Evolutionary conservation across 371 early-diverging fungal genomes (phyloP).

Genomic region (Funneliformis caledonium): DNA sequence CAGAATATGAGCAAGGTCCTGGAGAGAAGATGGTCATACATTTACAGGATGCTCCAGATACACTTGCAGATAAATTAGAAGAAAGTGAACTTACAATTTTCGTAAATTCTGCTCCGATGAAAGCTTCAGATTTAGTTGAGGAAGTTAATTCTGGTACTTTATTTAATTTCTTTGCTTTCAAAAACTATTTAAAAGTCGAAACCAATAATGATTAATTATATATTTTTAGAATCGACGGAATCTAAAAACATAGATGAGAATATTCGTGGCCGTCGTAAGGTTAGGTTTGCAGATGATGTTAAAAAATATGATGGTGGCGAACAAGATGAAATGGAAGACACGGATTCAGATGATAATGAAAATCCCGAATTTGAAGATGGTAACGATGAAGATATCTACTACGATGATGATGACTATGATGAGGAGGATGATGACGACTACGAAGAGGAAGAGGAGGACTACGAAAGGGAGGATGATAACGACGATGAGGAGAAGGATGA

Average conservation of each 20-base stretch:
- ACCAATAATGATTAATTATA: not conserved
- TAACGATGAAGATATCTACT: constrained; percentile 44
- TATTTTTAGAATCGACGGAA: constrained; percentile 47
- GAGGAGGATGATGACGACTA: constrained; percentile 39
- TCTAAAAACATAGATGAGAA: constrained; percentile 51
- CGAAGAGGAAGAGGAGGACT: constrained; percentile 51
- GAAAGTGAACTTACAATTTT: constrained; percentile 84
- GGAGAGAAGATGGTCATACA: constrained; percentile 93
- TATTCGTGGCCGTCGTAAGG: constrained; percentile 65
- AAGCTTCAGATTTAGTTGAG: constrained; percentile 62
- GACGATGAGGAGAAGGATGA: constrained; percentile 50
- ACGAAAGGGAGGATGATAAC: constrained; percentile 52
- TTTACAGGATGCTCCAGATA: constrained; percentile 82
- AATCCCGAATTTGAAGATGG: constrained; percentile 31
- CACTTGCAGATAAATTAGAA: constrained; percentile 79
- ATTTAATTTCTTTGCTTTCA: not conserved
- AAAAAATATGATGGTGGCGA: constrained; percentile 52
- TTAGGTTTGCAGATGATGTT: constrained; percentile 58
- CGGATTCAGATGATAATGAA: constrained; percentile 30
- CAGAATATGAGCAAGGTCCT: constrained; percentile 52
- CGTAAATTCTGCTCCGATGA: constrained; percentile 72
- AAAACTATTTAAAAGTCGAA: not conserved
- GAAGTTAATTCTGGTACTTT: not conserved
- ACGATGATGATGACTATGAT: constrained; percentile 51
- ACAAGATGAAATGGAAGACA: constrained; percentile 48